Base-by-base conservation (phyloP, 306 rosid genomes). In the Betula pendula region DNA sequence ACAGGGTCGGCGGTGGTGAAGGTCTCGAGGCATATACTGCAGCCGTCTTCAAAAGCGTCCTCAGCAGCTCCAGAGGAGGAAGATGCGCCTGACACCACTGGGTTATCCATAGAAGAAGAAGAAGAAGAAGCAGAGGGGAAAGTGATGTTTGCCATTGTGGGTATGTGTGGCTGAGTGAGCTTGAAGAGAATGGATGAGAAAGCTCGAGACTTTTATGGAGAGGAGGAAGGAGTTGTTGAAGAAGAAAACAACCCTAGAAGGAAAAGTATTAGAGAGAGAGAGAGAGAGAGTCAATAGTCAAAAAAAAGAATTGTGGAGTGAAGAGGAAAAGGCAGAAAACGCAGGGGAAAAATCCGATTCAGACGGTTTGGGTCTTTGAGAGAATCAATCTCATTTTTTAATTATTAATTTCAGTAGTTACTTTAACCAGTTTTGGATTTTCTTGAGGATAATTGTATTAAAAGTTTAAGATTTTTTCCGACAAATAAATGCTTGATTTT, bases 11-110 rank as follows among this genome's bases (percentile, higher is more conserved):
- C 66, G 38, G 88, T 8, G 75, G 62, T 75, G 85, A 93, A 93
- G 15, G 96, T 85, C 70, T 93, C 96, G 0, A 94, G 87, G 78
- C 98, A 94, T 19, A 94, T 92, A 70, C 98, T 92, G 85, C 98
- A 94, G 42, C 84, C 87, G 75, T 94, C 96, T 50, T 91, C 98
- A 1, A 51, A 73, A 72, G 56, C 63, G 76, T 94, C 97, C 2
- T 85, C 92, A 13, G 79, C 69, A 73, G 76, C 16, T 35, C 75
- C 70, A 76, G 84, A 82, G 49, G 83, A 74, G 0, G 90, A 83
- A 1, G 90, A 83, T 22, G 85, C 62, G 27, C 88, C 50, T n/a
- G 81, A 78, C 75, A 76, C 22, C 62, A 82, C 62, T 13, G 82
- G 40, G 75, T 71, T 77, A 81, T 42, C 81, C 6, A 79, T 40